Conservation (phyloP, 2,329 filamentous ascomycete species). For the Aspergillus novoparasiticus region DNA sequence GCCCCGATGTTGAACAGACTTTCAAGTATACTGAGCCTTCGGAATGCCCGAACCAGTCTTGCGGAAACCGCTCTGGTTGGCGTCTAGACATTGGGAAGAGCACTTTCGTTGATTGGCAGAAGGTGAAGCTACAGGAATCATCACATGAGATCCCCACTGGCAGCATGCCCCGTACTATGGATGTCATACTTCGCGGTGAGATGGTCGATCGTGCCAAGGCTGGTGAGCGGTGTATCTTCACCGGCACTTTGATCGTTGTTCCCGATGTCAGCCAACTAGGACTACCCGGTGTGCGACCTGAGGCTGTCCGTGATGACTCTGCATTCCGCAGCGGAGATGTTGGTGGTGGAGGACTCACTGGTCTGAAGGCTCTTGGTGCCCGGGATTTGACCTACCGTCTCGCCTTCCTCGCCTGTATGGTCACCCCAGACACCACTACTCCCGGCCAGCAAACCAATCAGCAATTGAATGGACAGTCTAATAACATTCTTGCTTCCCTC, state of each 20-base stretch:
- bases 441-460: slow-evolving; percentile 73
- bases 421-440: slow-evolving; percentile 82
- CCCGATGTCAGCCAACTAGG: slow-evolving; percentile 95
- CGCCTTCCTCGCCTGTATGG: slow-evolving; percentile 97
- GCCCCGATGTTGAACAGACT: slow-evolving; percentile 92
- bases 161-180: slow-evolving; percentile 97
- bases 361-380: slow-evolving; percentile 89
- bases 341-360: slow-evolving; percentile 81
- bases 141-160: slow-evolving; percentile 97
- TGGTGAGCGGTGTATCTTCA: slow-evolving; percentile 98
- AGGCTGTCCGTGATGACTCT: slow-evolving; percentile 80
- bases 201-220: slow-evolving; percentile 98
- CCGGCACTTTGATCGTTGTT: slow-evolving; percentile 91
- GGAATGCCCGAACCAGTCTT: slow-evolving; percentile 86
- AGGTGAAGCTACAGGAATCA: slow-evolving; percentile 97
- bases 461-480: slow-evolving; percentile 70
- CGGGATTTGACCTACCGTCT: slow-evolving; percentile 92
- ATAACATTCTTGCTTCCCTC: slow-evolving; percentile 82
- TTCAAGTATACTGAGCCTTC: slow-evolving; percentile 97
- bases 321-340: slow-evolving; percentile 76
- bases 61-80: slow-evolving; percentile 91
- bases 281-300: slow-evolving; percentile 80
- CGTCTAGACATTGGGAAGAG: slow-evolving; percentile 94
- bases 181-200: slow-evolving; percentile 92
- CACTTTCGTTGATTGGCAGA: slow-evolving; percentile 99